A percentile compares a stretch with the other conserved stretches of the same genome.
These are phyloP conservation scores for Mycocalia duriaeana DNA, from an alignment of 1,284 basidiomycete species.

Conservation along the genomic window DNA sequence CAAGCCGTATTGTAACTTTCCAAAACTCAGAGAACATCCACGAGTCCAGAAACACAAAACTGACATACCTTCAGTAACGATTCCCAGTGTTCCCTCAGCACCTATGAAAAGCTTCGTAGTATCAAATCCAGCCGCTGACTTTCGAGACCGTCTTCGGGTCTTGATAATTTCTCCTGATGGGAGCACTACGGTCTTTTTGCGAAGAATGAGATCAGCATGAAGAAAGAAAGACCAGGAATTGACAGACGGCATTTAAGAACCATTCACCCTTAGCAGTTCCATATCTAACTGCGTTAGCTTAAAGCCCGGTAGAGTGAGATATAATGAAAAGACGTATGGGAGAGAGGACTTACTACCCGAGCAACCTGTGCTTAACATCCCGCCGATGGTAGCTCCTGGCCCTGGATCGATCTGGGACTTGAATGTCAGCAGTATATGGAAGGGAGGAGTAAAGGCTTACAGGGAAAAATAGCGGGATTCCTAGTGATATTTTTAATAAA, in stretches of 20 bases:
- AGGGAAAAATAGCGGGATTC: constrained; percentile 78
- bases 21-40: not conserved
- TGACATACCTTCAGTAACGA: constrained; percentile 78
- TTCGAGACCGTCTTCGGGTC: constrained; percentile 80
- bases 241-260: constrained; percentile 72
- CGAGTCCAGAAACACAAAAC: constrained; percentile 11
- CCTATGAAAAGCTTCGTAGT: constrained; percentile 90
- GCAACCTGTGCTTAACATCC: constrained; percentile 86
- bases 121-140: constrained; percentile 91
- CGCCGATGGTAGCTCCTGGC: constrained; percentile 81
- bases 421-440: constrained; percentile 1
- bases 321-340: constrained; percentile 4
- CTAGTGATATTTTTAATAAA: no score
- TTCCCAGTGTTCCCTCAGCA: constrained; percentile 90
- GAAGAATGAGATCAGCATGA: not conserved
- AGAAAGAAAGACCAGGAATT: constrained; percentile 6
- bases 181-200: constrained; percentile 74
- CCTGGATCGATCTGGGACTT: constrained; percentile 67
- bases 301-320: not conserved
- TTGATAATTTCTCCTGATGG: constrained; percentile 92
- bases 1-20: constrained; percentile 72
- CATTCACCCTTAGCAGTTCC: constrained; percentile 83
- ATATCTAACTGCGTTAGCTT: constrained; percentile 85
- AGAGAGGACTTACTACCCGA: constrained; percentile 56
- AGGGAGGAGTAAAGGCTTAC: constrained; percentile 34